Evolutionary conservation across 2,329 filamentous ascomycete genomes (phyloP).

Genomic region (Podosphaera xanthii): DNA sequence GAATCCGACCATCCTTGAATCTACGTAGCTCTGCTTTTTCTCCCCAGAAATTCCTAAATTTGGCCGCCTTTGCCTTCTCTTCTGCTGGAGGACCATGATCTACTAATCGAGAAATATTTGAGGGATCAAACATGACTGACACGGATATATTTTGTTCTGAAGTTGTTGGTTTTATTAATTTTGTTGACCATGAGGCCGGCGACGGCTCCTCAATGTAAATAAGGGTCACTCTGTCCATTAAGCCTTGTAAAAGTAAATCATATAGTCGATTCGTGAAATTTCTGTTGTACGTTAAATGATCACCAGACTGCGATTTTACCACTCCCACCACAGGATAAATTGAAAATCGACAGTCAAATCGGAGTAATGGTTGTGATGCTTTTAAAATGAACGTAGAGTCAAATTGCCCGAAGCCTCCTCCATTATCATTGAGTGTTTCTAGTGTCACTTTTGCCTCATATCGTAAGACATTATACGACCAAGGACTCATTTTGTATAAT

Average conservation of each 20-base stretch:
- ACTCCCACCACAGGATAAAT: constrained; percentile 5
- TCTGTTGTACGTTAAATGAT: constrained; percentile 11
- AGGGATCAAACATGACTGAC: constrained; percentile 49
- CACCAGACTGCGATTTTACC: constrained; percentile 5
- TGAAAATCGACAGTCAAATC: constrained; percentile 27
- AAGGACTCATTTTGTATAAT: constrained; percentile 72
- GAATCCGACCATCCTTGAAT: constrained; percentile 85
- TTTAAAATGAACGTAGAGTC: constrained; percentile 59
- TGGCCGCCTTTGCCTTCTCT: constrained; percentile 56
- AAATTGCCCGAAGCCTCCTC: constrained; percentile 57
- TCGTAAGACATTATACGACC: constrained; percentile 54
- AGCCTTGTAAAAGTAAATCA: constrained; percentile 40
- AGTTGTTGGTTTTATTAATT: constrained; percentile 17
- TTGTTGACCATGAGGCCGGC: constrained; percentile 23
- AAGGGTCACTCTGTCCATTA: constrained; percentile 51
- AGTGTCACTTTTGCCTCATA: constrained; percentile 55
- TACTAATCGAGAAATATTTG: constrained; percentile 50
- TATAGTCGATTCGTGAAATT: constrained; percentile 34
- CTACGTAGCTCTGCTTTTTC: constrained; percentile 78
- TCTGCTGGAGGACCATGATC: constrained; percentile 79
- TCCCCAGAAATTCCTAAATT: constrained; percentile 84
- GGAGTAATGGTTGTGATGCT: constrained; percentile 28
- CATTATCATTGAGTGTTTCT: constrained; percentile 38
- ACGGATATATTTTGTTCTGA: constrained; percentile 27
- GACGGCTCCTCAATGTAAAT: constrained; percentile 32